Evolutionary conservation across 352 stramenopile species (phyloP).

Genomic region (Paralagenidium karlingii): DNA sequence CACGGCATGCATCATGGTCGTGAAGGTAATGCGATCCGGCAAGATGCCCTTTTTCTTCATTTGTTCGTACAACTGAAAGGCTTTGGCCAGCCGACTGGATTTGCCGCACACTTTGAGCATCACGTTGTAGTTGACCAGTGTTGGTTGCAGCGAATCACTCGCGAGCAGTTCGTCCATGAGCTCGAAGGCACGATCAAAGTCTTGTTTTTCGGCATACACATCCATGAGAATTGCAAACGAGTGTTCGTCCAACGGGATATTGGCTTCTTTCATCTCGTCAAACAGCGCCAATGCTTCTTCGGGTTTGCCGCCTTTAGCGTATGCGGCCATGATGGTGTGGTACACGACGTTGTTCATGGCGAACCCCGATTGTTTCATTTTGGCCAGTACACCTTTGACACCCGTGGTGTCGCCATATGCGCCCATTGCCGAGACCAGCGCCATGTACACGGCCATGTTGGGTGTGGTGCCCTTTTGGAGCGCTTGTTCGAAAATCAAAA

Average conservation of each 20-base stretch:
- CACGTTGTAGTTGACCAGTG: constrained; percentile 74
- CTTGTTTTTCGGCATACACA: constrained; percentile 31
- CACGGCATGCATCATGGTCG: constrained; percentile 82
- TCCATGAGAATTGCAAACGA: constrained; percentile 76
- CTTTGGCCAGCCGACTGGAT: constrained; percentile 42
- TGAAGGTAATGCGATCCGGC: constrained; percentile 67
- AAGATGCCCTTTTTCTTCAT: constrained; percentile 66
- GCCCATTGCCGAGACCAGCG: constrained; percentile 38
- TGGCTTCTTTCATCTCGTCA: constrained; percentile 34
- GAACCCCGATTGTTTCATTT: constrained; percentile 38
- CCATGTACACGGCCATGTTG: constrained; percentile 45
- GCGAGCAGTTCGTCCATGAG: constrained; percentile 47
- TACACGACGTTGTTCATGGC: constrained; percentile 63
- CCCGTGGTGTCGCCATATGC: constrained; percentile 26
- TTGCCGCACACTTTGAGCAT: constrained; percentile 67
- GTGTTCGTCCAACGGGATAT: constrained; percentile 29
- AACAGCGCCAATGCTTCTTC: constrained; percentile 41
- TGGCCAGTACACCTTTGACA: constrained; percentile 26
- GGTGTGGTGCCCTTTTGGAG: constrained; percentile 46
- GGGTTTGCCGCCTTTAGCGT: constrained; percentile 34
- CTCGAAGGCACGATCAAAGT: constrained; percentile 34
- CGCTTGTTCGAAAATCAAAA: constrained; percentile 42
- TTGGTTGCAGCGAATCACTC: constrained; percentile 11
- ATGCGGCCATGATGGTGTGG: constrained; percentile 57
- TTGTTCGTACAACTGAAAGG: constrained; percentile 76